Evolutionary conservation across 331 rosid genomes (phyloP).

Genomic region (Acacia concinna): DNA sequence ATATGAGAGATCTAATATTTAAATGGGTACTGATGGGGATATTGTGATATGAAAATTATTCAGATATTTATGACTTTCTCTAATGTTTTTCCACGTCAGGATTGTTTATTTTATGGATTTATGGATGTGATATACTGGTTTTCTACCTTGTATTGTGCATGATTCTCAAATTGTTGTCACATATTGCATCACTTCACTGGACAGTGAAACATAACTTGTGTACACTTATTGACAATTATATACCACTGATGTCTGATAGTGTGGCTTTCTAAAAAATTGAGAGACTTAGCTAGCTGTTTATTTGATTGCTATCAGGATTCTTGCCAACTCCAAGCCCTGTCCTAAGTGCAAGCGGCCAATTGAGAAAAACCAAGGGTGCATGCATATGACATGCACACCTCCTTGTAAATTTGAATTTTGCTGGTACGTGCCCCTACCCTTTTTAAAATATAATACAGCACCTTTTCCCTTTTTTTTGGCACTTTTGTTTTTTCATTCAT

Average conservation of each 20-base stretch:
- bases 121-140: not conserved
- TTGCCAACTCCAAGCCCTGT: constrained; percentile 87
- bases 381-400: constrained; percentile 90
- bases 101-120: not conserved
- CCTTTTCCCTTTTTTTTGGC: not conserved
- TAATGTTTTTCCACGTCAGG: not conserved
- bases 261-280: constrained; percentile 5
- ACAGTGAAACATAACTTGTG: not conserved
- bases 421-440: constrained; percentile 50
- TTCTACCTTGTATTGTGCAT: not conserved
- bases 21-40: not conserved
- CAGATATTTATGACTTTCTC: not conserved
- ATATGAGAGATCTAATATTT: not conserved
- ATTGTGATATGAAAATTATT: not conserved
- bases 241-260: not conserved
- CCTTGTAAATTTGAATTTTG: constrained; percentile 89
- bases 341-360: constrained; percentile 90
- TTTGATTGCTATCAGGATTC: constrained; percentile 57
- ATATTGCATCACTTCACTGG: not conserved
- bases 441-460: not conserved
- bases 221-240: not conserved
- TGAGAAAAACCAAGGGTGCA: constrained; percentile 86
- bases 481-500: not conserved
- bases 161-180: not conserved
- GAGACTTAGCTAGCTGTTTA: constrained; percentile 21